Conservation (phyloP, 805 yeast genomes). For the Trichomonascus vanleenenianus region DNA sequence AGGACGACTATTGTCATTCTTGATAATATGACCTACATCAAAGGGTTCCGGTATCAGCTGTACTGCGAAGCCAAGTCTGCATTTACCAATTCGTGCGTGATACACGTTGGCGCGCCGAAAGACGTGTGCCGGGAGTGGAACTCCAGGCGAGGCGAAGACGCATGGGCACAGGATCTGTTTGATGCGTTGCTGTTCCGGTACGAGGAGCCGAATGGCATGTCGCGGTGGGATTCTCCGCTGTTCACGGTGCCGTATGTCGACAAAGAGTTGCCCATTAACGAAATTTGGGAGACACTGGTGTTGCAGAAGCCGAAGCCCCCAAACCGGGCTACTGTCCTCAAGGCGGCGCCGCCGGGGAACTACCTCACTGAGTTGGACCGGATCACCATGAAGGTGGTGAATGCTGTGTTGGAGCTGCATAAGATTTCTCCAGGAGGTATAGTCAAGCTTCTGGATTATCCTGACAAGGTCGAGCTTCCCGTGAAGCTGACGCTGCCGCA, state of each 20-base stretch:
- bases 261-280: conserved; percentile 50
- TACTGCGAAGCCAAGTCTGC: conserved; percentile 88
- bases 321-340: conserved; percentile 75
- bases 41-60: conserved; percentile 90
- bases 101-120: conserved; percentile 67
- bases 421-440: conserved; percentile 35
- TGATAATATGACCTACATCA: conserved; percentile 82
- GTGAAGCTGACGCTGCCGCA: conserved; percentile 60
- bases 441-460: conserved; percentile 33
- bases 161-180: conserved; percentile 62
- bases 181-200: conserved; percentile 71
- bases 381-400: conserved; percentile 57
- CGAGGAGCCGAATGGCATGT: conserved; percentile 84
- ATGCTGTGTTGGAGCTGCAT: conserved; percentile 55
- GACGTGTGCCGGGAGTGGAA: conserved; percentile 63
- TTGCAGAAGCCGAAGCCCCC: conserved; percentile 55
- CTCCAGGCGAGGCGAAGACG: conserved; percentile 18
- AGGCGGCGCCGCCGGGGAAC: conserved; percentile 69
- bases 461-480: conserved; percentile 53
- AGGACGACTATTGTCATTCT: conserved; percentile 67
- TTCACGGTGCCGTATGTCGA: conserved; percentile 60
- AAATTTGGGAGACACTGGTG: conserved; percentile 45
- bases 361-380: conserved; percentile 73
- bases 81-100: conserved; percentile 72
- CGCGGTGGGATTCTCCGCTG: conserved; percentile 92